phyloP scores from a whole-genome alignment of 1,139 yeast species.

The Geotrichum restrictum region DNA sequence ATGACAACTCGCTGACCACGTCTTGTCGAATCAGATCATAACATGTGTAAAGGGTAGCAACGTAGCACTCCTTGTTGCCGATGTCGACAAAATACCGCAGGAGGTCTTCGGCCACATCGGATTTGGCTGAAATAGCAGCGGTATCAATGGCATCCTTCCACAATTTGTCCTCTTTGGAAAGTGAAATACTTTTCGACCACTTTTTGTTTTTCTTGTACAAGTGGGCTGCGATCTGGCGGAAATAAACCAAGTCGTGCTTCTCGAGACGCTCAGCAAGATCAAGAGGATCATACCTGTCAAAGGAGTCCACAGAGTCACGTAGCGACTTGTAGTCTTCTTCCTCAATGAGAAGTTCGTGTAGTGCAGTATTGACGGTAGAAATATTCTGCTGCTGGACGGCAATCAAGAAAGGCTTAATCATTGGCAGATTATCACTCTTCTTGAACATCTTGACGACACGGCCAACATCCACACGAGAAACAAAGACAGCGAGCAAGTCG shows the following conservation, averaged over 20 bases:
- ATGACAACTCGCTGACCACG: slow-evolving; percentile 79
- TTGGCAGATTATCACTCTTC: slow-evolving; percentile 91
- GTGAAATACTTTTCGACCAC: slow-evolving; percentile 82
- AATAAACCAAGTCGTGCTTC: slow-evolving; percentile 83
- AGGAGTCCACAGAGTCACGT: slow-evolving; percentile 79
- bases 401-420: slow-evolving; percentile 90
- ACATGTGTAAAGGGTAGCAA: slow-evolving; percentile 82
- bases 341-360: slow-evolving; percentile 91
- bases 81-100: slow-evolving; percentile 92
- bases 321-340: slow-evolving; percentile 93
- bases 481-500: slow-evolving; percentile 76
- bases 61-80: slow-evolving; percentile 93
- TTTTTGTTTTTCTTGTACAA: slow-evolving; percentile 91
- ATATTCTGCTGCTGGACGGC: slow-evolving; percentile 88
- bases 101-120: slow-evolving; percentile 83
- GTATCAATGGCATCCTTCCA: slow-evolving; percentile 95
- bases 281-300: slow-evolving; percentile 86
- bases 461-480: slow-evolving; percentile 91
- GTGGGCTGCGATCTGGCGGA: slow-evolving; percentile 93
- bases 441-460: slow-evolving; percentile 94
- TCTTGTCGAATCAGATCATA: slow-evolving; percentile 78
- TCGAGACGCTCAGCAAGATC: slow-evolving; percentile 92
- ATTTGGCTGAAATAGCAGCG: slow-evolving; percentile 74
- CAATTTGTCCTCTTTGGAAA: slow-evolving; percentile 84
- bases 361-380: slow-evolving; percentile 88